phyloP scores from a whole-genome alignment of 2,329 filamentous ascomycete species.

The Fonsecaea nubica region DNA sequence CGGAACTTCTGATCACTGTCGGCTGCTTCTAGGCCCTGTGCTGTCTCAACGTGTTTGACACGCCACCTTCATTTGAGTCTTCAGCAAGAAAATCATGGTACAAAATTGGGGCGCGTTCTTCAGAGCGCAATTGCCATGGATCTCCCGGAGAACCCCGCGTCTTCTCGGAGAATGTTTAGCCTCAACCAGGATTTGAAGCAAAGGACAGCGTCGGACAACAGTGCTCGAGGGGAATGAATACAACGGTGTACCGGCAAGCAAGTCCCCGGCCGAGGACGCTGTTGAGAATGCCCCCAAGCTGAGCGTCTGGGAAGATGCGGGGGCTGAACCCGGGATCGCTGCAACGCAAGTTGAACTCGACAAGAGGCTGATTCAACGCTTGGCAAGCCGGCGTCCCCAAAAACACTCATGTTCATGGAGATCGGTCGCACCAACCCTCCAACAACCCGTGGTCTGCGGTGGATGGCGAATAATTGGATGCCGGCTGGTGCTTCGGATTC shows the following conservation, averaged over 20 bases:
- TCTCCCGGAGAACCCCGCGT: slow-evolving; percentile 24
- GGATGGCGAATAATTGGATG: neutral
- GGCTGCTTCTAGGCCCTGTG: neutral
- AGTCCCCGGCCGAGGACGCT: neutral
- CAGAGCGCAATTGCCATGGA: neutral
- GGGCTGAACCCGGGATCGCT: neutral
- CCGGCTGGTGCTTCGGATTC: slow-evolving; percentile 1
- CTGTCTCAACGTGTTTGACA: neutral
- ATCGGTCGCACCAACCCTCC: neutral
- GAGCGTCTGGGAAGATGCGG: neutral
- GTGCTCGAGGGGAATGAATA: neutral
- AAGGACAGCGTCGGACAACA: neutral
- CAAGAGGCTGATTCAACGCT: slow-evolving; percentile 4
- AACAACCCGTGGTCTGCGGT: neutral
- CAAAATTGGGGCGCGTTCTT: slow-evolving; percentile 1
- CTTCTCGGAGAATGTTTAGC: slow-evolving; percentile 12
- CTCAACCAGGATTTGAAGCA: slow-evolving; percentile 9
- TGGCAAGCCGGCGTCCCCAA: neutral
- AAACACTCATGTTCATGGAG: neutral
- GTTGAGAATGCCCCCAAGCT: neutral
- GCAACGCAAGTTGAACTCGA: neutral
- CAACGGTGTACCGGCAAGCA: neutral
- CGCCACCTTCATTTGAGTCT: neutral
- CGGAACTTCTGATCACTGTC: neutral
- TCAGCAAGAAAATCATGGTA: neutral